Conservation (phyloP, 73 alveolate genomes). For the Paramecium caudatum region DNA sequence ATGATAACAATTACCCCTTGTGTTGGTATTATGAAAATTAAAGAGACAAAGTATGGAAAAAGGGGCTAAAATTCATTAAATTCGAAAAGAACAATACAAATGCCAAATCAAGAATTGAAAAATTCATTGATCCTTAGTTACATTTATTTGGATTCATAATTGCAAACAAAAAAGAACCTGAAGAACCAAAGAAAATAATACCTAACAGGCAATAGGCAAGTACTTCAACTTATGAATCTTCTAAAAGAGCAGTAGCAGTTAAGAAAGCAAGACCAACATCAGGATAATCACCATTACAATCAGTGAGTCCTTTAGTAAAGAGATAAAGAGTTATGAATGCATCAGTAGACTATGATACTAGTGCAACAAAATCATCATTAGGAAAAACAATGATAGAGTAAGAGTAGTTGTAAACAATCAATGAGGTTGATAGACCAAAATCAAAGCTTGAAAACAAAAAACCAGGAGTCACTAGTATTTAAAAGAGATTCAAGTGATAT, state of each 20-base stretch:
- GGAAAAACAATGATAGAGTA: constrained; percentile 29
- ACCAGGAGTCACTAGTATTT: not conserved
- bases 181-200: constrained; percentile 7
- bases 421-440: constrained; percentile 19
- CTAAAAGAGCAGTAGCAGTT: not conserved
- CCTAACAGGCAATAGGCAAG: not conserved
- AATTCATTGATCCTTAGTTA: constrained; percentile 59
- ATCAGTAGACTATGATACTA: constrained; percentile 31
- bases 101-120: constrained; percentile 2
- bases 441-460: not conserved
- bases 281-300: not conserved
- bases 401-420: constrained; percentile 2
- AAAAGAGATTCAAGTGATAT: constrained; percentile 41
- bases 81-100: not conserved
- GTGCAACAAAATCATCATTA: constrained; percentile 25
- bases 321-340: constrained; percentile 42
- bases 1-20: constrained; percentile 49
- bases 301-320: constrained; percentile 50
- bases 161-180: not conserved
- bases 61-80: constrained; percentile 44
- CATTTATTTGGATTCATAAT: constrained; percentile 61
- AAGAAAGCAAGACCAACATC: constrained; percentile 33
- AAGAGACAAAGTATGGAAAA: constrained; percentile 58
- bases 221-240: constrained; percentile 26
- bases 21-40: constrained; percentile 69